Evolutionary conservation across 2,329 filamentous ascomycete species (phyloP).

Genomic region (Hypoxylon sp.): DNA sequence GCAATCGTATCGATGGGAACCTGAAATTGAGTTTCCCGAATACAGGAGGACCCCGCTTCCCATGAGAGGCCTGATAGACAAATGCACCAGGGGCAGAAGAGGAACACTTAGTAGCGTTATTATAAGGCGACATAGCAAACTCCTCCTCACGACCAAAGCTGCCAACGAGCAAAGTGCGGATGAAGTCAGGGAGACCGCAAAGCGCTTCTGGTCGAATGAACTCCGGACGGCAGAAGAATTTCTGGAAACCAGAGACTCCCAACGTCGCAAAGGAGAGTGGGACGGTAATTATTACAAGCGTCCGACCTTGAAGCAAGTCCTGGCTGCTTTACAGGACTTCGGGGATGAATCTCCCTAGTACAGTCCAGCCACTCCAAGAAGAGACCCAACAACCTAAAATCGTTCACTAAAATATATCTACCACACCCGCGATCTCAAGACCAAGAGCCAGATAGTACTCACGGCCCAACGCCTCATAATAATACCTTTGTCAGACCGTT

Average conservation of each 20-base stretch:
- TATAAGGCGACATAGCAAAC: conserved; percentile 54
- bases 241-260: conserved; percentile 52
- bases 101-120: conserved; percentile 55
- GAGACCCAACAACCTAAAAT: too few relatives aligned
- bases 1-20: conserved; percentile 67
- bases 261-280: conserved; percentile 54
- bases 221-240: conserved; percentile 58
- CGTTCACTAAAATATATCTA: too few relatives aligned
- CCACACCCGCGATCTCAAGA: too few relatives aligned
- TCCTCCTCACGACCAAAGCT: conserved; percentile 53
- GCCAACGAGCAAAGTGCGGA: conserved; percentile 47
- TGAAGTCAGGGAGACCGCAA: conserved; percentile 48
- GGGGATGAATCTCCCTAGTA: conserved; percentile 21
- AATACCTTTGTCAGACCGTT: neutral
- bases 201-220: conserved; percentile 59
- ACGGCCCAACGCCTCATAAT: conserved; percentile 4
- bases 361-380: neutral
- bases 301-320: conserved; percentile 57
- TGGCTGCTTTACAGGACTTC: conserved; percentile 42
- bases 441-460: conserved; percentile 9
- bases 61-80: conserved; percentile 58
- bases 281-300: conserved; percentile 60
- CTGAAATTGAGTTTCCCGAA: conserved; percentile 63
- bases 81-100: conserved; percentile 60
- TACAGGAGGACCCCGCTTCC: conserved; percentile 57